phyloP scores from a whole-genome alignment of 805 yeast species.

The Candida ipomoeae region DNA sequence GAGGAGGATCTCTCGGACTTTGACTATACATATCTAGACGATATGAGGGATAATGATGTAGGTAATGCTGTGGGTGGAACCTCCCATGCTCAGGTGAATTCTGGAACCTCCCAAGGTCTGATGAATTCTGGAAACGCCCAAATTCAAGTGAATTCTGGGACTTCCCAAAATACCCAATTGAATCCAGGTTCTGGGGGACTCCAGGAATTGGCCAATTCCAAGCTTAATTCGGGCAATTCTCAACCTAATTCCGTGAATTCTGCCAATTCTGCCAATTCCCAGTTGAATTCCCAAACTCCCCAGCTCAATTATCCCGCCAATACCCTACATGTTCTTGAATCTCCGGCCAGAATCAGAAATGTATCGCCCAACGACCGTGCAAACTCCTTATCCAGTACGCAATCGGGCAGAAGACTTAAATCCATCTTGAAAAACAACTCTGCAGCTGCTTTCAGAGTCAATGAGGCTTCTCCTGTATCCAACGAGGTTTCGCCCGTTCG shows the following conservation, averaged over 20 bases:
- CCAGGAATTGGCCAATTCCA: neutral
- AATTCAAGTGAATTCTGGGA: no score
- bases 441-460: constrained; percentile 5
- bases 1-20: constrained; percentile 43
- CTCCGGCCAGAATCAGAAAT: neutral
- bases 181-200: no score
- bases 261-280: neutral
- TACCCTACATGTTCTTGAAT: neutral
- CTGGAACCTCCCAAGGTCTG: no score
- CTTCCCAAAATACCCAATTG: no score
- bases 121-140: no score
- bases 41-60: neutral
- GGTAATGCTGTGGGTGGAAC: no score
- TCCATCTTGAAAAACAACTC: constrained; percentile 31
- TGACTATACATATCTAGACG: constrained; percentile 38
- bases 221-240: neutral
- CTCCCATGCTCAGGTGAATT: no score
- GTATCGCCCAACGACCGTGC: constrained; percentile 3
- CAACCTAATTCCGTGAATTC: neutral
- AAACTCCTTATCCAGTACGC: constrained; percentile 13
- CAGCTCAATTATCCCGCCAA: neutral
- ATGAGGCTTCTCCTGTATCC: neutral
- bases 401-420: constrained; percentile 26
- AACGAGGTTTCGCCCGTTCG: neutral
- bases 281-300: neutral